Conservation (phyloP, 371 early-diverging fungal species). For the Mucor ambiguus region DNA sequence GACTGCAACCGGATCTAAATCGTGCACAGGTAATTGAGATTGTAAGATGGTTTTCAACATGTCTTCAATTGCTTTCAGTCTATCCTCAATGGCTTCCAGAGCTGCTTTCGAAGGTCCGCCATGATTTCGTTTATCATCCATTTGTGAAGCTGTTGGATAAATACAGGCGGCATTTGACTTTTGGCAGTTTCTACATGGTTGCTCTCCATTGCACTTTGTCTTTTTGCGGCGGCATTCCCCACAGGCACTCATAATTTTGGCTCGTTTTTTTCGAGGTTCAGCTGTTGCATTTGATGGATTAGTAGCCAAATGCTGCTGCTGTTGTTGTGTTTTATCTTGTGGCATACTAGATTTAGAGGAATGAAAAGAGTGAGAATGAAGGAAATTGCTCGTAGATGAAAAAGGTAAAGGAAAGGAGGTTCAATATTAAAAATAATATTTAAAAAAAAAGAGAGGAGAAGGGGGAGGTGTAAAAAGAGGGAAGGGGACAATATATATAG, state of each 20-base stretch:
- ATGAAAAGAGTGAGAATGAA: background rate
- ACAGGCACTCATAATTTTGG: constrained; percentile 66
- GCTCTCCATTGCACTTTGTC: constrained; percentile 64
- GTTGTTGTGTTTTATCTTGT: background rate
- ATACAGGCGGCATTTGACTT: constrained; percentile 51
- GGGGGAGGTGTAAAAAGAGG: background rate
- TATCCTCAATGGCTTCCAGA: constrained; percentile 49
- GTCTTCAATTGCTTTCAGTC: constrained; percentile 50
- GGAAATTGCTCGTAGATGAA: background rate
- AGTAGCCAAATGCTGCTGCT: background rate
- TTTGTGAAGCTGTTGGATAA: constrained; percentile 43
- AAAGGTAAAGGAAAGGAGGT: constrained; percentile 1
- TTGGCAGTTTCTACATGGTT: constrained; percentile 65
- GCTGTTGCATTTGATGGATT: background rate
- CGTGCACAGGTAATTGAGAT: constrained; percentile 21
- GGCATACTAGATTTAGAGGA: background rate
- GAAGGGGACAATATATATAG: background rate
- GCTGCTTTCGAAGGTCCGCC: constrained; percentile 33
- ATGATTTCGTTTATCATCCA: constrained; percentile 37
- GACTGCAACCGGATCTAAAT: constrained; percentile 23
- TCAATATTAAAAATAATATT: background rate
- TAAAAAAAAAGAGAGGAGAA: background rate
- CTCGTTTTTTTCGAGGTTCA: constrained; percentile 55
- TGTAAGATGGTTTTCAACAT: constrained; percentile 43
- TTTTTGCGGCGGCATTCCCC: constrained; percentile 64